phyloP scores from a whole-genome alignment of 163 green algal genomes.

The Scenedesmus sp. region DNA sequence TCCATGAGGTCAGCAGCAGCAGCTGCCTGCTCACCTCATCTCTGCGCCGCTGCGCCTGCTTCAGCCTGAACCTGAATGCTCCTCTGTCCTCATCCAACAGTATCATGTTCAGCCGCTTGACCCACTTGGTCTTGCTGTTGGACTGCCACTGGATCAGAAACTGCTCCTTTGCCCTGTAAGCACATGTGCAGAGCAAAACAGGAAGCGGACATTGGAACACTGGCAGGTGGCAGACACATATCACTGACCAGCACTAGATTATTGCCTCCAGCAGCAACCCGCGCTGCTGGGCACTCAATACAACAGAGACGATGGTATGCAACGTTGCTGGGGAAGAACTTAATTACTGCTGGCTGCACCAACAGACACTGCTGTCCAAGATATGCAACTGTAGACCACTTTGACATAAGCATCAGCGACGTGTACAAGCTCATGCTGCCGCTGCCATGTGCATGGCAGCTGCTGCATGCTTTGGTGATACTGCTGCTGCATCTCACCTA shows the following conservation, averaged over 20 bases:
- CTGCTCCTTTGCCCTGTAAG: constrained; percentile 58
- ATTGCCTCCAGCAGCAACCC: not conserved
- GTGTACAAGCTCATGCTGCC: not conserved
- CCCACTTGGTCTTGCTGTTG: constrained; percentile 65
- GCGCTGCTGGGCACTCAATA: no score
- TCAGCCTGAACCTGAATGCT: constrained; percentile 61
- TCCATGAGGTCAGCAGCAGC: not conserved
- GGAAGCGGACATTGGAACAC: not conserved
- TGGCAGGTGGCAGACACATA: no score
- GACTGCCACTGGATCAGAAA: constrained; percentile 62
- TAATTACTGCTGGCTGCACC: not conserved
- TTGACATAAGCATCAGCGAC: no score
- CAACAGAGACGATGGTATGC: no score
- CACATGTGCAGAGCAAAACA: not conserved
- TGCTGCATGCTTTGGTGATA: not conserved
- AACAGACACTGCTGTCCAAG: not conserved
- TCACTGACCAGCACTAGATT: no score
- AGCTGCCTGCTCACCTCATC: constrained; percentile 55
- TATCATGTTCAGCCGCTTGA: constrained; percentile 75
- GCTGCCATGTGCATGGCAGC: not conserved
- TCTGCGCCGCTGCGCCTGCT: constrained; percentile 59
- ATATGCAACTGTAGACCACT: no score
- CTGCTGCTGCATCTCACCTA: constrained; percentile 51
- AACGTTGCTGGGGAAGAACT: no score
- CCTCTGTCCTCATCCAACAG: constrained; percentile 64